Conservation (phyloP, 2,329 filamentous ascomycete species). For the Ceratocystis cubensis region DNA sequence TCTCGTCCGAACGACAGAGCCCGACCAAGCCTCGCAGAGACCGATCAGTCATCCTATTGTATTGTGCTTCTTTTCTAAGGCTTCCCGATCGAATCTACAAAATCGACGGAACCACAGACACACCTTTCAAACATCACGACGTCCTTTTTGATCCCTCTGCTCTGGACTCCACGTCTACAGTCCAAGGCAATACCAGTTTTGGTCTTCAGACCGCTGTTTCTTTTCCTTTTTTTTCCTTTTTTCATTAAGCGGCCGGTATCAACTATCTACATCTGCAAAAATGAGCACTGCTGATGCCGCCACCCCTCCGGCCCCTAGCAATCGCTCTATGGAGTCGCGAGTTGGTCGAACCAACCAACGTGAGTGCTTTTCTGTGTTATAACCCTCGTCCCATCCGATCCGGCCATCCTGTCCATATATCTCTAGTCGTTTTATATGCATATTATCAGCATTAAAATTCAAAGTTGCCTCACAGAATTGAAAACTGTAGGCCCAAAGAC, state of each 20-base stretch:
- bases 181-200: not conserved
- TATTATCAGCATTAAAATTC: not conserved
- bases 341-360: conserved; percentile 68
- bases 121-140: conserved; percentile 15
- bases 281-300: conserved; percentile 19
- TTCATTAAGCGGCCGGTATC: not conserved
- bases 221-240: not conserved
- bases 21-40: not conserved
- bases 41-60: not conserved
- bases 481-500: not conserved
- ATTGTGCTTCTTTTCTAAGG: not conserved
- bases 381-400: not conserved
- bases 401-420: not conserved
- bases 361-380: conserved; percentile 38
- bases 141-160: conserved; percentile 17
- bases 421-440: not conserved
- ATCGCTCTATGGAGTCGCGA: conserved; percentile 57
- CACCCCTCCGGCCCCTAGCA: conserved; percentile 25
- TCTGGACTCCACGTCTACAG: conserved; percentile 16
- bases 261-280: not conserved
- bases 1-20: not conserved
- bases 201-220: conserved; percentile 12
- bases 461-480: too few species aligned
- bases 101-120: not conserved
- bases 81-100: not conserved